phyloP scores from a whole-genome alignment of 768 basidiomycete genomes.

The Myochromella boudieri region DNA sequence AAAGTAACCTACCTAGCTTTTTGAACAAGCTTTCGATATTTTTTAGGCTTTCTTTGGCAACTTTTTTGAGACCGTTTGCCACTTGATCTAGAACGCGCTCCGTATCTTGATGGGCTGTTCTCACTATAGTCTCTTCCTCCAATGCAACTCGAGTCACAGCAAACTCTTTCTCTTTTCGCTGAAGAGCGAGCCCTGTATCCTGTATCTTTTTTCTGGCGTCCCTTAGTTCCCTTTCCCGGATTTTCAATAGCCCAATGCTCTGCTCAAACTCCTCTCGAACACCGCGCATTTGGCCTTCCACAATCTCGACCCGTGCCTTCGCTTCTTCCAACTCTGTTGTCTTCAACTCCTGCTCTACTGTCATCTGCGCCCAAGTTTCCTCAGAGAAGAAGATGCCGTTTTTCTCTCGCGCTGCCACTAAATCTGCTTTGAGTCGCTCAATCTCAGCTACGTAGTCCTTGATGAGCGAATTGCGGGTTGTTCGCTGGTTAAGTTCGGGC shows the following conservation, averaged over 20 bases:
- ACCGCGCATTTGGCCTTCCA: slow-evolving; percentile 77
- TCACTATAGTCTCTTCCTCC: slow-evolving; percentile 78
- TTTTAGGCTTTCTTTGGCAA: slow-evolving; percentile 63
- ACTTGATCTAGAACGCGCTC: slow-evolving; percentile 73
- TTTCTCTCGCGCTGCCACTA: slow-evolving; percentile 91
- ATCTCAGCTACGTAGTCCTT: slow-evolving; percentile 95
- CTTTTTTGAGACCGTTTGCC: slow-evolving; percentile 64
- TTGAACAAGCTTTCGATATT: slow-evolving; percentile 74
- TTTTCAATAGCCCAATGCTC: slow-evolving; percentile 74
- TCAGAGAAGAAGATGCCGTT: slow-evolving; percentile 94
- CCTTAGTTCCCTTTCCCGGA: slow-evolving; percentile 74
- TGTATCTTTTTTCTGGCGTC: slow-evolving; percentile 56
- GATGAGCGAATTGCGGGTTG: slow-evolving; percentile 88
- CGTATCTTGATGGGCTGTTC: slow-evolving; percentile 74
- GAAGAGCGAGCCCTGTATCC: slow-evolving; percentile 51
- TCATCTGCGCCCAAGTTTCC: slow-evolving; percentile 87
- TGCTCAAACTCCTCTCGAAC: slow-evolving; percentile 92
- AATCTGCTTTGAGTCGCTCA: slow-evolving; percentile 86
- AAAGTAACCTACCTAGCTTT: slow-evolving; percentile 68
- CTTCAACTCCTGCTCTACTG: slow-evolving; percentile 69
- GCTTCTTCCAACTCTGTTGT: slow-evolving; percentile 82
- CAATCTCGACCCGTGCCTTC: slow-evolving; percentile 75
- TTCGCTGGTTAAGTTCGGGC: slow-evolving; percentile 92
- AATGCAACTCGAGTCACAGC: slow-evolving; percentile 55
- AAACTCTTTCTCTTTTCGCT: slow-evolving; percentile 56